Base-by-base conservation (phyloP, 371 early-diverging fungal genomes). In the Circinella umbellata region DNA sequence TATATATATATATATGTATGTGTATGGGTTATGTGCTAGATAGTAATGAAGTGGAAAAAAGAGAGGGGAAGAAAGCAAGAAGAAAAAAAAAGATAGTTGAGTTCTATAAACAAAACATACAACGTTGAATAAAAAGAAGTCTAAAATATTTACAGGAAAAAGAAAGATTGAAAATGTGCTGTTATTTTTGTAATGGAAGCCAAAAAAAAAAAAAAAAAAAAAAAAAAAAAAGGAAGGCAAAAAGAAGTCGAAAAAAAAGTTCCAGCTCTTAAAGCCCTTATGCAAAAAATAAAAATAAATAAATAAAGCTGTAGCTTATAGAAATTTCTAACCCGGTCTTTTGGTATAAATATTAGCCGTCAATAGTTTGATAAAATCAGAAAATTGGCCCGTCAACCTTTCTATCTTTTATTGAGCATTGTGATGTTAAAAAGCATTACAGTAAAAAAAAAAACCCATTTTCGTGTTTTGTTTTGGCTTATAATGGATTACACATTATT, bases 21-120 rank as follows among this genome's bases (percentile, higher is more conserved):
- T 42, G 11, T 42, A 42, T 42, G 42, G 9, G 42, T 42, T 42
- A 42, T 42, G 11, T 42, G 42, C 11, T 42, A 42, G 42, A 42
- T 42, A 42, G 42, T 42, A 11, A 51, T 13, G 4, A n/a, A n/a
- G 51, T 51, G 51, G 3, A 13, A 51, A 7, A 51, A 51, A 15
- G 51, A 15, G n/a, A 15, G 15, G 51, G 8, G 15, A 13, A 51
- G 8, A 51, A 15, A n/a, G 15, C 8, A 51, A 42, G 42, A 11
- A 42, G 11, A 9, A 42, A 42, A 11, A 42, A 42, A 11, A 42
- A 42, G 11, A 42, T 6, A 42, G 42, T 42, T 42, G 42, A 42
- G 42, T 42, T 42, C 53, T 53, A 53, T 53, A 53, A 53, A 53
- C 53, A 53, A 53, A 53, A 53, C 53, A 53, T 53, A 15, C 53